Evolutionary conservation across 805 yeast species (phyloP).

Genomic region (Candida caryicola): DNA sequence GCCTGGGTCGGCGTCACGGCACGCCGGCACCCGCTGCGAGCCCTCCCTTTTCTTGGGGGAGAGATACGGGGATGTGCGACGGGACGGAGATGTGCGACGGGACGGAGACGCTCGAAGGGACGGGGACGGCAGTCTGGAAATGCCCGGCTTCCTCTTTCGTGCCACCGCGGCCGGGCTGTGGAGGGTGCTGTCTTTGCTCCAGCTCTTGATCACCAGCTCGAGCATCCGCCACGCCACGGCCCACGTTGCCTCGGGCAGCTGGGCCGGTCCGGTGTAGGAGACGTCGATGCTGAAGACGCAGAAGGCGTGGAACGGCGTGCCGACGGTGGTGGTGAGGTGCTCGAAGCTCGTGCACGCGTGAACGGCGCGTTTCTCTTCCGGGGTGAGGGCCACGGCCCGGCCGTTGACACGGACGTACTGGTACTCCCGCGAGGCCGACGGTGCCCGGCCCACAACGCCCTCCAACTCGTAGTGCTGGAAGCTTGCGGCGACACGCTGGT

Average conservation of each 20-base stretch:
- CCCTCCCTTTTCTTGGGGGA: neutral
- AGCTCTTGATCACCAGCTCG: slow-evolving; percentile 21
- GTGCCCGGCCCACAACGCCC: slow-evolving; percentile 39
- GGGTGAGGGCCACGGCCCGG: slow-evolving; percentile 20
- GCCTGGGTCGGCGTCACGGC: neutral
- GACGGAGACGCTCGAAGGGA: too few relatives aligned
- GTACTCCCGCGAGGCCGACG: slow-evolving; percentile 32
- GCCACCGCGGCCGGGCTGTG: neutral
- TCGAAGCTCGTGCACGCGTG: slow-evolving; percentile 20
- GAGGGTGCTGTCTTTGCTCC: slow-evolving; percentile 2
- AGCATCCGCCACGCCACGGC: slow-evolving; percentile 27
- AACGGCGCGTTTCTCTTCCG: slow-evolving; percentile 14
- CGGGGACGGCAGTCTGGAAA: neutral
- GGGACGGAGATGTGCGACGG: too few relatives aligned
- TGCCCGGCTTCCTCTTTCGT: neutral
- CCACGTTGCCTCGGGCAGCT: slow-evolving; percentile 27
- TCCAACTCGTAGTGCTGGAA: slow-evolving; percentile 24
- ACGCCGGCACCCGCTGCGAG: neutral
- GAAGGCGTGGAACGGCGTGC: slow-evolving; percentile 30
- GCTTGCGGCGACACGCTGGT: slow-evolving; percentile 24
- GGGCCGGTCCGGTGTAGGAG: slow-evolving; percentile 18
- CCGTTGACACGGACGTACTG: slow-evolving; percentile 50
- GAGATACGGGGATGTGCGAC: too few relatives aligned
- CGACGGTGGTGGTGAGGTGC: slow-evolving; percentile 5
- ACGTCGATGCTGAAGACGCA: slow-evolving; percentile 41